A percentile compares a stretch with the other conserved stretches of the same genome.
Evolutionary conservation across 2,329 filamentous ascomycete genomes (phyloP).

Genomic region (Ceratocystis cubensis): DNA sequence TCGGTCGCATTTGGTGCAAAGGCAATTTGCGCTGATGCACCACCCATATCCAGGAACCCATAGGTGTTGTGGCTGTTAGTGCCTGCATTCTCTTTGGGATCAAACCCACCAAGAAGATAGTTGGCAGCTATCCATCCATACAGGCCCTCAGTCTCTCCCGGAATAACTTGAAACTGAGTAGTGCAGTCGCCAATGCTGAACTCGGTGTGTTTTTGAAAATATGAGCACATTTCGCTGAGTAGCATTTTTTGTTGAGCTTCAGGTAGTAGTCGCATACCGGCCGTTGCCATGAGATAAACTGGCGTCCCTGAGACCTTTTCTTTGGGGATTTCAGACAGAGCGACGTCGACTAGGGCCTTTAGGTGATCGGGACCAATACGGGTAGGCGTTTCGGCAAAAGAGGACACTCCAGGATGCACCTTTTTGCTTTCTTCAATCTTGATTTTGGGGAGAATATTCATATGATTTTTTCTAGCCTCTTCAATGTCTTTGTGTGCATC

Average conservation of each 20-base stretch:
- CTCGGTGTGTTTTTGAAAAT: conserved; percentile 60
- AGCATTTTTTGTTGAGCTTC: conserved; percentile 59
- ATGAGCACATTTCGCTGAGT: conserved; percentile 67
- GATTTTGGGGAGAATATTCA: conserved; percentile 63
- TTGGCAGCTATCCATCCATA: conserved; percentile 98
- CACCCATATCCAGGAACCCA: conserved; percentile 96
- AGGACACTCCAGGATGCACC: conserved; percentile 83
- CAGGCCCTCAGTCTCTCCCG: conserved; percentile 86
- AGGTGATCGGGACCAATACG: conserved; percentile 74
- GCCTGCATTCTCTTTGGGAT: conserved; percentile 63
- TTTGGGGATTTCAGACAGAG: conserved; percentile 61
- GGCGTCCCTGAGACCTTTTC: conserved; percentile 73
- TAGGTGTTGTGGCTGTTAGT: conserved; percentile 70
- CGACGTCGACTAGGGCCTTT: conserved; percentile 66
- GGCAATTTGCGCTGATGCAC: conserved; percentile 92
- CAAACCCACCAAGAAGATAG: conserved; percentile 84
- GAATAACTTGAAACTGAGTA: conserved; percentile 83
- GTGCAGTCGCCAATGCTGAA: conserved; percentile 86
- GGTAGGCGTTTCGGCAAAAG: conserved; percentile 66
- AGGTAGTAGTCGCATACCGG: conserved; percentile 80
- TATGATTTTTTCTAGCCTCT: conserved; percentile 21
- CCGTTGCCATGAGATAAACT: conserved; percentile 88
- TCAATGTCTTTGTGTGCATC: conserved; percentile 46
- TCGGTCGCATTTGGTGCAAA: conserved; percentile 93
- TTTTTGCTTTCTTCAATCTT: conserved; percentile 85